These are phyloP conservation scores for Geotrichum ghanense DNA, from an alignment of 805 yeast genomes.

Conservation along the genomic window DNA sequence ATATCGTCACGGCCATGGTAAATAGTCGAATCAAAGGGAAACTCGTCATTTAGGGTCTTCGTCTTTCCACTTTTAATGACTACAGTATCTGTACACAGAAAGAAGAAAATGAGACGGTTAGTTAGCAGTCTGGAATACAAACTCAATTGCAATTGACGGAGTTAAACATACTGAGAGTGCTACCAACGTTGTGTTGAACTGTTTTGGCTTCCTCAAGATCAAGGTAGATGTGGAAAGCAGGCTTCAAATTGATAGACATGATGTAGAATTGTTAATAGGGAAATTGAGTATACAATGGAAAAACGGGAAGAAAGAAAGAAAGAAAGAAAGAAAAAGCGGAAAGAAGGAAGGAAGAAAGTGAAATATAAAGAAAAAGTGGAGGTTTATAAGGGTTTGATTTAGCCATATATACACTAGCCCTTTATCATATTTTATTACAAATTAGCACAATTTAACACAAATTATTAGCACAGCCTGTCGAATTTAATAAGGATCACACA, in stretches of 20 bases:
- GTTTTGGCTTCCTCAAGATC: constrained; percentile 1
- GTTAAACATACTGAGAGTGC: not conserved
- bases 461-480: no score
- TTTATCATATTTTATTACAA: not conserved
- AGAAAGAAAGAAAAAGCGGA: no score
- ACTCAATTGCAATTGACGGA: no score
- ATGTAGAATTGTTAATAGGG: no score
- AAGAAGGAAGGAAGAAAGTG: not conserved
- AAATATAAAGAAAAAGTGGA: not conserved
- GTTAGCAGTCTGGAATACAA: no score
- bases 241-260: not conserved
- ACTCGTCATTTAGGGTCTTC: constrained; percentile 24
- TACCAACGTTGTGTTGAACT: not conserved
- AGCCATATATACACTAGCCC: not conserved
- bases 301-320: no score
- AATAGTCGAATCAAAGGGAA: constrained; percentile 31
- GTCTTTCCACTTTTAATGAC: constrained; percentile 1
- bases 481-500: no score
- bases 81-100: not conserved
- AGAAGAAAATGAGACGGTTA: not conserved
- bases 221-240: not conserved
- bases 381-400: not conserved
- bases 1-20: constrained; percentile 39
- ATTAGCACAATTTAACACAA: not conserved
- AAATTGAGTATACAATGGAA: no score